Conservation (phyloP, 768 basidiomycete species). For the Pisolithus microcarpus region DNA sequence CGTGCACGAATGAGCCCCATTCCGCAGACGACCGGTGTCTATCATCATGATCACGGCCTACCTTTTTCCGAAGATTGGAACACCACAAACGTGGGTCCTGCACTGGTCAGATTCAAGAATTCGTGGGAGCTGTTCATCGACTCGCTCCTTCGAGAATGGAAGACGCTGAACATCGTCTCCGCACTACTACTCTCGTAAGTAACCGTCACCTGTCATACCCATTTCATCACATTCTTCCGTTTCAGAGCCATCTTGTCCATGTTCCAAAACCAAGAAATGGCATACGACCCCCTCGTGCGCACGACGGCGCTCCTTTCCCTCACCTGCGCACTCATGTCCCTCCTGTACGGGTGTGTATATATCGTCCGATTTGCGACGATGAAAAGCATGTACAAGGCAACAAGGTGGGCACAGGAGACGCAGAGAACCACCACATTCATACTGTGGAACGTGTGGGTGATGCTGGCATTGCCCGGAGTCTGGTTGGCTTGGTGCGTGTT, state of each 20-base stretch:
- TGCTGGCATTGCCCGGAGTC: conserved; percentile 58
- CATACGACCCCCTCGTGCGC: conserved; percentile 53
- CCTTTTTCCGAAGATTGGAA: conserved; percentile 53
- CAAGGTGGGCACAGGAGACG: conserved; percentile 71
- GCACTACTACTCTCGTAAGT: conserved; percentile 50
- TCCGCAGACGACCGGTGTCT: conserved; percentile 19
- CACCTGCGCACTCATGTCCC: conserved; percentile 59
- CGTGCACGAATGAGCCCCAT: conserved; percentile 20
- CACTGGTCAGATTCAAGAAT: conserved; percentile 53
- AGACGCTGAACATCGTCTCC: conserved; percentile 68
- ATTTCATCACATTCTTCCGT: neutral
- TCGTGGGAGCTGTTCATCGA: conserved; percentile 72
- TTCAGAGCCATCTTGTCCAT: conserved; percentile 61
- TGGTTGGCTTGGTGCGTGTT: conserved; percentile 60
- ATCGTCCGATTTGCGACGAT: conserved; percentile 67
- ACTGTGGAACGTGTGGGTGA: conserved; percentile 63
- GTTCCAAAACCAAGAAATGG: conserved; percentile 49
- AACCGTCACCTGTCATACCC: neutral
- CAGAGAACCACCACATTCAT: conserved; percentile 40
- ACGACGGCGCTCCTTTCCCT: conserved; percentile 57
- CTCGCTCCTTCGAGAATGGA: conserved; percentile 66
- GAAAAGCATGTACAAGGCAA: conserved; percentile 65
- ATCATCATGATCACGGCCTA: conserved; percentile 17
- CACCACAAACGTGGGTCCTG: conserved; percentile 46
- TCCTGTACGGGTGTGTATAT: conserved; percentile 68